Evolutionary conservation across 768 basidiomycete genomes (phyloP).

Genomic region (Crucibulum laeve): DNA sequence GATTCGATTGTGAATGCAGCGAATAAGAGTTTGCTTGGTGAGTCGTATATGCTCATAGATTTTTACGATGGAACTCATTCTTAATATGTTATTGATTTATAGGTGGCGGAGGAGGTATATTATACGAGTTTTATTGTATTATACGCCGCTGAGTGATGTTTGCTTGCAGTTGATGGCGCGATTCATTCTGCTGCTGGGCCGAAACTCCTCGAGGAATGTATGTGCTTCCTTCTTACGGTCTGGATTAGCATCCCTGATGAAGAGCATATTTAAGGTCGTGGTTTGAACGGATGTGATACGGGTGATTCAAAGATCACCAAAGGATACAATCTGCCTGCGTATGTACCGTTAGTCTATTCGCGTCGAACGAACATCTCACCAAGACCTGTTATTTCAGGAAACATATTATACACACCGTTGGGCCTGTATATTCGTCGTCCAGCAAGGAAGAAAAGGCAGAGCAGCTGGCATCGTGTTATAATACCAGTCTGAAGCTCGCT

Average conservation of each 20-base stretch:
- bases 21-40: conserved; percentile 67
- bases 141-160: neutral
- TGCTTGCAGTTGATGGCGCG: conserved; percentile 66
- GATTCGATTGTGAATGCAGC: conserved; percentile 85
- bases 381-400: conserved; percentile 33
- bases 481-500: conserved; percentile 57
- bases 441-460: conserved; percentile 39
- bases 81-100: conserved; percentile 3
- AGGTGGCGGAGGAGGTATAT: conserved; percentile 78
- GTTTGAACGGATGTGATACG: conserved; percentile 61
- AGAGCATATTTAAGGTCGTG: conserved; percentile 40
- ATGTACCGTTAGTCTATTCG: conserved; percentile 19
- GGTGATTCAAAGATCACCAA: conserved; percentile 78
- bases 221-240: conserved; percentile 13
- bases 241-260: neutral
- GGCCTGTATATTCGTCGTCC: conserved; percentile 55
- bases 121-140: neutral
- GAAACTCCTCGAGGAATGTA: conserved; percentile 66
- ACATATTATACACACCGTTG: conserved; percentile 79
- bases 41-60: conserved; percentile 15
- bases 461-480: conserved; percentile 68
- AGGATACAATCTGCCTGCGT: conserved; percentile 78
- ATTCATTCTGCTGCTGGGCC: conserved; percentile 76
- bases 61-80: neutral
- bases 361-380: conserved; percentile 1